Conservation (phyloP, 1,284 basidiomycete genomes). For the Irpex rosettiformis region DNA sequence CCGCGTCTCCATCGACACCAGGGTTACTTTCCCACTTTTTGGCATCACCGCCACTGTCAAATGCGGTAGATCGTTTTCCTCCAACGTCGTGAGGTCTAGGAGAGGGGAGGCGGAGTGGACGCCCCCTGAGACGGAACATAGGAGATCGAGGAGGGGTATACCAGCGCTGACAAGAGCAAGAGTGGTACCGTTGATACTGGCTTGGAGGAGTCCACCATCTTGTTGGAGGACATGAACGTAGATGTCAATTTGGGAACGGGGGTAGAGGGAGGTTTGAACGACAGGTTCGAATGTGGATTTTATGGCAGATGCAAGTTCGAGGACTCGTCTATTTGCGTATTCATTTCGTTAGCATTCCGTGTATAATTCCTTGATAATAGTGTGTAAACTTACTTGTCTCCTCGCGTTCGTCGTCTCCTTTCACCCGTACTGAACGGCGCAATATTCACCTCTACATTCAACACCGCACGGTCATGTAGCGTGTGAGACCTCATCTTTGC, state of each 20-base stretch:
- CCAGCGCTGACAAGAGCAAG: conserved; percentile 90
- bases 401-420: conserved; percentile 68
- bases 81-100: conserved; percentile 83
- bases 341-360: conserved; percentile 2
- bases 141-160: conserved; percentile 88
- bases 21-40: conserved; percentile 75
- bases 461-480: conserved; percentile 77
- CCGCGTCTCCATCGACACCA: conserved; percentile 93
- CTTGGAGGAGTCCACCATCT: conserved; percentile 91
- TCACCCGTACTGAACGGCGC: conserved; percentile 86
- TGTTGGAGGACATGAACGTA: conserved; percentile 91
- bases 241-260: conserved; percentile 92
- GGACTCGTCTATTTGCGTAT: conserved; percentile 60
- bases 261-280: conserved; percentile 87
- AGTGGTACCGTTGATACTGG: conserved; percentile 93
- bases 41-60: conserved; percentile 89
- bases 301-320: conserved; percentile 85
- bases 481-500: conserved; percentile 73
- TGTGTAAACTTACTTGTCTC: conserved; percentile 75
- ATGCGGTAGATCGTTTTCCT: conserved; percentile 89
- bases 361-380: too few relatives aligned
- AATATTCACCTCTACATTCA: conserved; percentile 84
- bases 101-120: conserved; percentile 76
- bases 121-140: conserved; percentile 82
- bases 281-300: conserved; percentile 96